Percentiles rank a stretch among this genome's conserved stretches.
Conservation (phyloP, 805 yeast species). For the Suhomyces sp. region DNA sequence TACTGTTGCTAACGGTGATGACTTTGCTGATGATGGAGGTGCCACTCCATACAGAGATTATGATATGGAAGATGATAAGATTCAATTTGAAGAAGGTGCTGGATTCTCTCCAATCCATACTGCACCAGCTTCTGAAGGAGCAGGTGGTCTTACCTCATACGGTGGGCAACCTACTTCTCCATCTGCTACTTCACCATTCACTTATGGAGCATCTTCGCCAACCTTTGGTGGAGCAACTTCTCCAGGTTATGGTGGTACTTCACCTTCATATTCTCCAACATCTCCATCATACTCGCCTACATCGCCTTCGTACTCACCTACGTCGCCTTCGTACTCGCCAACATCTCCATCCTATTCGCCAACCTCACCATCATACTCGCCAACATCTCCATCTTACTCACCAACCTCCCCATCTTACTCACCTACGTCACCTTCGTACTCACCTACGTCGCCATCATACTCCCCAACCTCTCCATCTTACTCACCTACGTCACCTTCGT, state of each 20-base stretch:
- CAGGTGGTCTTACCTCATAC: slow-evolving; percentile 86
- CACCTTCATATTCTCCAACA: slow-evolving; percentile 80
- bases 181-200: slow-evolving; percentile 58
- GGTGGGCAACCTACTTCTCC: slow-evolving; percentile 63
- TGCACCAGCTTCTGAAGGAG: slow-evolving; percentile 70
- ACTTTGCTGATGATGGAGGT: slow-evolving; percentile 55
- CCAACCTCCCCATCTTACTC: slow-evolving; percentile 82
- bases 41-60: slow-evolving; percentile 87
- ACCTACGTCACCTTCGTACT: slow-evolving; percentile 73
- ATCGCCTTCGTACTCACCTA: slow-evolving; percentile 61
- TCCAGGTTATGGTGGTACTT: slow-evolving; percentile 47
- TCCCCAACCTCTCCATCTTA: slow-evolving; percentile 77
- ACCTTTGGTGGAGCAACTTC: slow-evolving; percentile 51
- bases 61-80: slow-evolving; percentile 59
- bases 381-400: slow-evolving; percentile 67
- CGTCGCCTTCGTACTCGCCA: slow-evolving; percentile 74
- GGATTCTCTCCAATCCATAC: slow-evolving; percentile 94
- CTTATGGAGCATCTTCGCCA: slow-evolving; percentile 47
- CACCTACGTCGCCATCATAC: slow-evolving; percentile 79
- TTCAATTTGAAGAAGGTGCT: slow-evolving; percentile 65
- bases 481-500: slow-evolving; percentile 63
- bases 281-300: slow-evolving; percentile 61
- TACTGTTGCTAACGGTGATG: slow-evolving; percentile 40
- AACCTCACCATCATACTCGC: slow-evolving; percentile 58
- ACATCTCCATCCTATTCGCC: slow-evolving; percentile 66